phyloP scores from a whole-genome alignment of 2,329 filamentous ascomycete species.

The Talaromyces atroroseus region DNA sequence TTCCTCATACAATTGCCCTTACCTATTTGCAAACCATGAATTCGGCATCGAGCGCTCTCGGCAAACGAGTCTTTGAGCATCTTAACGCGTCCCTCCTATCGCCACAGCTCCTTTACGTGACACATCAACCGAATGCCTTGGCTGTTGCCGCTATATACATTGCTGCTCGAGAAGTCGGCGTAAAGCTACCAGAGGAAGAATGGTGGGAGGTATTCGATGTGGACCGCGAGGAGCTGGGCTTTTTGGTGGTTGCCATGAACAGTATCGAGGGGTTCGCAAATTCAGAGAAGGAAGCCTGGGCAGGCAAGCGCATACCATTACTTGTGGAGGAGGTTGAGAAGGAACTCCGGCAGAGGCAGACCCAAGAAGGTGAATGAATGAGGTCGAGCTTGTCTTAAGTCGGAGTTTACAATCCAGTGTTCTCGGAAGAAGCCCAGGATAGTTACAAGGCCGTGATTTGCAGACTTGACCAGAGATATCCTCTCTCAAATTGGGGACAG shows the following conservation, averaged over 20 bases:
- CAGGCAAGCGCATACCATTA: constrained; percentile 51
- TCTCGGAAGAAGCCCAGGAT: background rate
- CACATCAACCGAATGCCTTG: constrained; percentile 80
- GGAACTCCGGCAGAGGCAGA: constrained; percentile 53
- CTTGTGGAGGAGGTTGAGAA: constrained; percentile 53
- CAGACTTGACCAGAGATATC: no score
- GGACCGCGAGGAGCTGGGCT: constrained; percentile 88
- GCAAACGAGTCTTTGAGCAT: constrained; percentile 64
- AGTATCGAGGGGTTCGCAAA: constrained; percentile 68
- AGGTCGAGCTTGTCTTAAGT: background rate
- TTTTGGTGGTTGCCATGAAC: constrained; percentile 77
- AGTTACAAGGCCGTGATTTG: no score
- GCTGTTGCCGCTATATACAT: constrained; percentile 87
- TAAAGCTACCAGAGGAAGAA: constrained; percentile 73
- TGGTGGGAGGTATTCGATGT: constrained; percentile 99
- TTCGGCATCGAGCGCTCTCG: constrained; percentile 55
- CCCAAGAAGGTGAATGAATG: constrained; percentile 36
- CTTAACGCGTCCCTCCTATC: constrained; percentile 83
- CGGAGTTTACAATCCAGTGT: background rate
- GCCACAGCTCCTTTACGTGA: constrained; percentile 83
- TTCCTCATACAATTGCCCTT: constrained; percentile 80
- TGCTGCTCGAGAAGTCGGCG: constrained; percentile 69
- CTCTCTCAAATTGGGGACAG: no score
- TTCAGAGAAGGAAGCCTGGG: constrained; percentile 54
- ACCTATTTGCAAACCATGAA: constrained; percentile 91